Percentiles rank a stretch among this genome's conserved stretches.
Conservation (phyloP, 495 filamentous ascomycete species). For the Friedmanniomyces simplex region DNA sequence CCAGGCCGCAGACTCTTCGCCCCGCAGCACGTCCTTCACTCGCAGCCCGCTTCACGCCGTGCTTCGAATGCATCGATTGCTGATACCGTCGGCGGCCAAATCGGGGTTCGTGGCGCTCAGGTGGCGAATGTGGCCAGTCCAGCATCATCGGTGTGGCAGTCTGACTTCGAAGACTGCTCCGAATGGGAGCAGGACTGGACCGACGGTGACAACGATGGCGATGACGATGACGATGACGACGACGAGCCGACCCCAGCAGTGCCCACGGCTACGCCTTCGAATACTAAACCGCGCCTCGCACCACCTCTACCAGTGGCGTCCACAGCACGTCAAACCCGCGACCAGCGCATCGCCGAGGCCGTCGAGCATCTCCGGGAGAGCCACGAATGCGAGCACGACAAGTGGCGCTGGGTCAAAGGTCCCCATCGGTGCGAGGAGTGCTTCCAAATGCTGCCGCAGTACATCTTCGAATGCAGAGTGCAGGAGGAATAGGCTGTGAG, state of each 20-base stretch:
- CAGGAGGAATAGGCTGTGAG: constrained; percentile 7
- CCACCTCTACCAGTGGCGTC: background rate
- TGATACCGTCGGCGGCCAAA: too few species aligned
- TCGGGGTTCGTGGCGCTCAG: too few species aligned
- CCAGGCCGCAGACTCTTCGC: background rate
- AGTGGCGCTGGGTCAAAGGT: constrained; percentile 19
- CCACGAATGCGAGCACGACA: constrained; percentile 25
- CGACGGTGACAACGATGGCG: background rate
- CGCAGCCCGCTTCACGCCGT: background rate
- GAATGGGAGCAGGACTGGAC: constrained; percentile 3
- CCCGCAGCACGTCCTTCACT: background rate
- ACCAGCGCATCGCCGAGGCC: background rate
- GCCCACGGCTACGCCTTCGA: too few species aligned
- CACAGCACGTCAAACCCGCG: background rate
- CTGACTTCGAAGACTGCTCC: background rate
- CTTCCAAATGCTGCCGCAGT: constrained; percentile 18
- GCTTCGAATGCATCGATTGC: background rate
- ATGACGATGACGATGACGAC: background rate
- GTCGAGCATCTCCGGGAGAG: constrained; percentile 21
- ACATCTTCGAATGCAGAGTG: constrained; percentile 29
- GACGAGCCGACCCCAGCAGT: too few species aligned
- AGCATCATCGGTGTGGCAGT: background rate
- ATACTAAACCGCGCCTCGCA: too few species aligned
- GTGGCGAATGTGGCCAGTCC: background rate
- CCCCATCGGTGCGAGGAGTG: constrained; percentile 28